Conservation (phyloP, 2,329 filamentous ascomycete species). For the Fusarium solani-melongenae region DNA sequence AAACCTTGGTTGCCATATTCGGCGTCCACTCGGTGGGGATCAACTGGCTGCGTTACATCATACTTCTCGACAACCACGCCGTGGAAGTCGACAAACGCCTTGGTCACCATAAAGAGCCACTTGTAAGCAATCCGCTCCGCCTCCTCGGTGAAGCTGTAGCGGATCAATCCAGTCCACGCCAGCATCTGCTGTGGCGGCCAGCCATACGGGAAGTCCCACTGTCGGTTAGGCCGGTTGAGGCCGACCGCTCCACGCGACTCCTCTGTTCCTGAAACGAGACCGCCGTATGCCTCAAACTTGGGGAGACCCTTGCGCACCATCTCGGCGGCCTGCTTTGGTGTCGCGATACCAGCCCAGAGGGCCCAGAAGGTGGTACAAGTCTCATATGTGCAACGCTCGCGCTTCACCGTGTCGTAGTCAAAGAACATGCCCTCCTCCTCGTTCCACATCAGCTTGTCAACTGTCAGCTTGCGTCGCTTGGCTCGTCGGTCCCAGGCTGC, state of each 20-base stretch:
- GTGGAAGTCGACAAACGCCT: conserved; percentile 98
- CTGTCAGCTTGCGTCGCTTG: conserved; percentile 82
- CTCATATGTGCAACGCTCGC: conserved; percentile 86
- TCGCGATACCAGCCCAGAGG: conserved; percentile 92
- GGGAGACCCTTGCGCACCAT: conserved; percentile 87
- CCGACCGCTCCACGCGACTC: conserved; percentile 85
- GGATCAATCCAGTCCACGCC: conserved; percentile 91
- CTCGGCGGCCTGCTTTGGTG: conserved; percentile 84
- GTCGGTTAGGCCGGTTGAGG: conserved; percentile 87
- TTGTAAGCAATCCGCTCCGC: conserved; percentile 92
- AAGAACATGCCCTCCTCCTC: conserved; percentile 95
- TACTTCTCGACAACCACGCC: conserved; percentile 99
- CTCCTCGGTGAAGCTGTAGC: conserved; percentile 92
- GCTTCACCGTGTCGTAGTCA: conserved; percentile 90
- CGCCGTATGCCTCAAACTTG: conserved; percentile 87
- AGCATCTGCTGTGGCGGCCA: conserved; percentile 99
- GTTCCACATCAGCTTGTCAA: conserved; percentile 96
- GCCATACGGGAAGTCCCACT: conserved; percentile 98
- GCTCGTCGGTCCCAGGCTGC: conserved; percentile 91
- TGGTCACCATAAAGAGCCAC: conserved; percentile 98
- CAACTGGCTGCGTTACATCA: conserved; percentile 89
- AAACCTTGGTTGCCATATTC: conserved; percentile 98
- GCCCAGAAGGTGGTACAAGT: conserved; percentile 96
- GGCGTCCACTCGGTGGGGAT: conserved; percentile 93
- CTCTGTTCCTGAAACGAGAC: conserved; percentile 89